Base-by-base conservation (phyloP, 805 yeast species). In the Naumovozyma castellii region DNA sequence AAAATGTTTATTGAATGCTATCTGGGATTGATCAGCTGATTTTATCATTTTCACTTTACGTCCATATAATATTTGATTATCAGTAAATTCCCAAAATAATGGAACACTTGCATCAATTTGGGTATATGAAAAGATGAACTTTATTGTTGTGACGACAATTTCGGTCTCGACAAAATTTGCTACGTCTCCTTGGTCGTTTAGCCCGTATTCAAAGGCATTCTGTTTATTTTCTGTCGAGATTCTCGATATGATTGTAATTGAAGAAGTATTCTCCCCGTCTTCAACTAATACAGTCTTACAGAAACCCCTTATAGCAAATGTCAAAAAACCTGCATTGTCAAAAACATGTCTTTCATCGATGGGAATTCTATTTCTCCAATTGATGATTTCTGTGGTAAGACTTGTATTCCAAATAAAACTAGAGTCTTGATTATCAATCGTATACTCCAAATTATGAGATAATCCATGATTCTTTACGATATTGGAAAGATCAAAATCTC, bases 41-140 rank as follows among this genome's bases (percentile, higher is more conserved):
- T 95, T 71, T 0, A 88, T 77, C n/a, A 92, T 65, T 28, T 76
- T 75, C 32, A 86, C 78, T 56, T 85, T 90, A 20, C 90, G 90
- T 32, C 83, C 76, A 32, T 87, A 76, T 40, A 92, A 63, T 9
- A 92, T 78, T 40, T 63, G 67, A 25, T 63, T 60, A 34, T 64
- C 68, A 45, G 84, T 95, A 50, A 87, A 90, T 54, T 90, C 98
- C 94, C 95, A 92, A 54, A 85, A 90, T 5, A 92, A 65, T 0
- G 99, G 98, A 1, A 88, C 88, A 20, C 94, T 84, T 3, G 97
- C 98, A 48, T 95, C 67, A 2, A 88, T 72, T 62, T 87, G 95
- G 0, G 82, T 73, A 59, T 81, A 90, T 1, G 96, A 77, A 51
- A 79, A 82, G 64, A 69, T 61, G 62, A 72, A 58, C 4, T 46